These are phyloP conservation scores for Leccinum fallax DNA, from an alignment of 1,284 basidiomycete species.

Conservation along the genomic window DNA sequence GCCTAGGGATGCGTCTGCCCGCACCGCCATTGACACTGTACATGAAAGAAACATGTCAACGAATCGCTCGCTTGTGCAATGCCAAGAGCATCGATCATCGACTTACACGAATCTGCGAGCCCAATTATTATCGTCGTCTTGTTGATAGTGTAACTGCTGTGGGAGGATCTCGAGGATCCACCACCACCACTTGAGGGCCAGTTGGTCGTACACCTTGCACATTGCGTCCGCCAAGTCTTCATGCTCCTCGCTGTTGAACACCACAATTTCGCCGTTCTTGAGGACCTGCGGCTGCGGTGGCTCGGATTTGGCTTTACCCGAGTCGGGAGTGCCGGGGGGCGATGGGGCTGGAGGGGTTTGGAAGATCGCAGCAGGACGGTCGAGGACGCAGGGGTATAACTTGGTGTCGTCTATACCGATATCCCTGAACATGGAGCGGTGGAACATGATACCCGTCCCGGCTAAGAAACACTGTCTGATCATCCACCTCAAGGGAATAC, in stretches of 20 bases:
- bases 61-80: not conserved
- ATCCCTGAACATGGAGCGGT: too few species aligned
- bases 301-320: slow-evolving; percentile 10
- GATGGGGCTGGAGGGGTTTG: slow-evolving; percentile 12
- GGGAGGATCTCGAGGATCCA: slow-evolving; percentile 53
- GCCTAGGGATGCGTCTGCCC: slow-evolving; percentile 47
- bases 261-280: slow-evolving; percentile 17
- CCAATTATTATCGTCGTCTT: slow-evolving; percentile 39
- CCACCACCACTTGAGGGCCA: slow-evolving; percentile 42
- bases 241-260: slow-evolving; percentile 47
- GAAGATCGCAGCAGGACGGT: slow-evolving; percentile 40
- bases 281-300: slow-evolving; percentile 17
- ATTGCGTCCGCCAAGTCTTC: slow-evolving; percentile 51
- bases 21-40: slow-evolving; percentile 51
- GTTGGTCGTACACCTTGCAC: slow-evolving; percentile 47
- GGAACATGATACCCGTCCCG: too few species aligned
- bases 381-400: too few species aligned
- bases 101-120: slow-evolving; percentile 37
- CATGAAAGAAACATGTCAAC: slow-evolving; percentile 2
- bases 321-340: slow-evolving; percentile 18
- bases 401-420: too few species aligned
- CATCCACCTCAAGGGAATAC: slow-evolving; percentile 60
- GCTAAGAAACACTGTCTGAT: slow-evolving; percentile 54
- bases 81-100: not conserved
- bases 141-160: slow-evolving; percentile 43